Conservation (phyloP, 2,329 filamentous ascomycete genomes). For the Talaromyces piceae region DNA sequence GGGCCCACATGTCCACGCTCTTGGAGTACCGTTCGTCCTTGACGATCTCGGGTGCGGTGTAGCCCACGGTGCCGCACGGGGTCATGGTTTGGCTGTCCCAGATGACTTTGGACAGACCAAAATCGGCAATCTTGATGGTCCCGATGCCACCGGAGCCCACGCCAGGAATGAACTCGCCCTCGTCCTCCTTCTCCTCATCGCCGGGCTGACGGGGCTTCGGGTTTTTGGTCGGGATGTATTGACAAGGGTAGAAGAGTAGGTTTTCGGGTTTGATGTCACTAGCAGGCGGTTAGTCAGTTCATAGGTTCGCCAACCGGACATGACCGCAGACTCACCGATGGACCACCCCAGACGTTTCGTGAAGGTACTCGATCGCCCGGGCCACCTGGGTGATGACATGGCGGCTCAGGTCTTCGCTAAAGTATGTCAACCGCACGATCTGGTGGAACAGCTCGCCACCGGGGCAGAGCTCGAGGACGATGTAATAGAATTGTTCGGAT, state of each 20-base stretch:
- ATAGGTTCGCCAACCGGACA: conserved; percentile 12
- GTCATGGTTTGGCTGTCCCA: conserved; percentile 99
- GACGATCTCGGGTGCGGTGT: conserved; percentile 96
- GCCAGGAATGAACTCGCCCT: conserved; percentile 83
- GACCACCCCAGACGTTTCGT: conserved; percentile 91
- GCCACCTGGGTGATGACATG: conserved; percentile 95
- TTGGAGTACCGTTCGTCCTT: conserved; percentile 99
- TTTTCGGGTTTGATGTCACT: conserved; percentile 99
- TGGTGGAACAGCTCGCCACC: conserved; percentile 97
- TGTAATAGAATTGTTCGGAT: conserved; percentile 93
- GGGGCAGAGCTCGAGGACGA: conserved; percentile 87
- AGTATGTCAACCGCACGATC: conserved; percentile 95
- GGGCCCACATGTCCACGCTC: conserved; percentile 98
- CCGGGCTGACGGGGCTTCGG: conserved; percentile 77
- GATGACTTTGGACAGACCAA: conserved; percentile 93
- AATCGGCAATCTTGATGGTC: conserved; percentile 94
- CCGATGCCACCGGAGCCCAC: conserved; percentile 85
- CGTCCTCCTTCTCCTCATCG: conserved; percentile 94
- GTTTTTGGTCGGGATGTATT: conserved; percentile 69
- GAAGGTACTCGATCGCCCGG: conserved; percentile 86
- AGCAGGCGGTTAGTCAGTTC: conserved; percentile 21
- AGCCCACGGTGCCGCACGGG: conserved; percentile 96
- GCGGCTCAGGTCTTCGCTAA: conserved; percentile 88
- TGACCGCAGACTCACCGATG: conserved; percentile 63
- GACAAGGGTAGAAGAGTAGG: conserved; percentile 81